Base-by-base conservation (phyloP, 257 asterid genomes). In the Buddleja alternifolia region DNA sequence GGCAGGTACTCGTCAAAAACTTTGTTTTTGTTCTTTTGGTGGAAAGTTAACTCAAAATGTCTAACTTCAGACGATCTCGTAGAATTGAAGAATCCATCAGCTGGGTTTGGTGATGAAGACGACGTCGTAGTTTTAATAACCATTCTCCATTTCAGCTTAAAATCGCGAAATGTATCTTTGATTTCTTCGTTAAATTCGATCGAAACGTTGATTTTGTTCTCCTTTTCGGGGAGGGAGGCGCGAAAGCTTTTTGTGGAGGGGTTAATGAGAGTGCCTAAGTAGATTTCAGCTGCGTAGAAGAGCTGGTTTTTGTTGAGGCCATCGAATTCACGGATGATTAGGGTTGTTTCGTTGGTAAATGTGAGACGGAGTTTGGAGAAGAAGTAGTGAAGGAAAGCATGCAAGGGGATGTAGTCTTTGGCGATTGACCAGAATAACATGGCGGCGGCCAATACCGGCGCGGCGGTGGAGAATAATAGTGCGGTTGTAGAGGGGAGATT, bases 1-100 rank as follows among this genome's bases (percentile, higher is more conserved):
- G 92, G 90, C 50, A 88, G 54, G 53, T 88, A 85, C 48, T 71
- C 81, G 3, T 77, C 44, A 3, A 84, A 0, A 3, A 85, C 82
- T 55, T 7, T 66, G 7, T 41, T n/a, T 9, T 58, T 71, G 59
- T 56, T 78, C 57, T 64, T 77, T n/a, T n/a, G n/a, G 59, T 82
- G 82, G 20, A 84, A 88, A 5, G 67, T 67, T 1, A 88, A 36
- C 51, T 78, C 69, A 14, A 70, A 53, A 24, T 10, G 71, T 19
- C 78, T 73, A 0, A 14, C 8, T 41, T 81, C 84, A 1, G 76
- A n/a, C n/a, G n/a, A n/a, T n/a, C n/a, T n/a, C n/a, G n/a, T n/a
- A n/a, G n/a, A n/a, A n/a, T n/a, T n/a, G n/a, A n/a, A n/a, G n/a
- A n/a, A n/a, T n/a, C n/a, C n/a, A n/a, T n/a, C n/a, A n/a, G n/a